phyloP scores from a whole-genome alignment of 73 alveolate species.

The Urostyla sp. region DNA sequence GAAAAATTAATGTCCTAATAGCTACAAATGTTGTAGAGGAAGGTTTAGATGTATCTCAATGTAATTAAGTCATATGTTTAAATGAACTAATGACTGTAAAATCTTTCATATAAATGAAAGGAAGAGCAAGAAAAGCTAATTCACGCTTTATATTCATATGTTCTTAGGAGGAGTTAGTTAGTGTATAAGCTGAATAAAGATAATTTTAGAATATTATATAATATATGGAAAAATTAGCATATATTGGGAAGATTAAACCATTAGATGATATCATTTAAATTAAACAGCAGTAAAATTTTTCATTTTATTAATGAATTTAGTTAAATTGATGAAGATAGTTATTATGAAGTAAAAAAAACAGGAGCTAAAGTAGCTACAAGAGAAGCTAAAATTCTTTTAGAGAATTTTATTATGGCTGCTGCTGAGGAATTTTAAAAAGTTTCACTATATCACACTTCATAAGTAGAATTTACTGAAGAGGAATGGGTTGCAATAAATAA shows the following conservation, averaged over 20 bases:
- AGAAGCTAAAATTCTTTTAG: no score
- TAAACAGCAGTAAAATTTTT: no score
- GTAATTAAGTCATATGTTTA: slow-evolving; percentile 71
- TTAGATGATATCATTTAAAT: neutral
- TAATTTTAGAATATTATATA: neutral
- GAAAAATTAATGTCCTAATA: slow-evolving; percentile 66
- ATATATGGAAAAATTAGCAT: slow-evolving; percentile 8
- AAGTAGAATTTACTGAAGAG: no score
- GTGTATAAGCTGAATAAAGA: neutral
- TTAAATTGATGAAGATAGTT: no score
- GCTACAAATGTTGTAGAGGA: slow-evolving; percentile 86
- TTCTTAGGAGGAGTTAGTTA: neutral
- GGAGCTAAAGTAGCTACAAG: no score
- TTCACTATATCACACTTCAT: no score
- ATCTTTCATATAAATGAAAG: slow-evolving; percentile 74
- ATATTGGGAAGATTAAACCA: neutral
- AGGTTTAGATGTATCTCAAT: slow-evolving; percentile 80
- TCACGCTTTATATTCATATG: slow-evolving; percentile 25
- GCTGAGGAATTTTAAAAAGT: no score
- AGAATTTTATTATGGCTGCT: no score
- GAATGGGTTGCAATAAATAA: no score
- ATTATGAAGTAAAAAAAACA: no score
- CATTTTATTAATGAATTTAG: no score
- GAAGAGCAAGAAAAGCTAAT: slow-evolving; percentile 71
- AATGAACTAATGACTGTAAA: slow-evolving; percentile 73